Conservation (phyloP, 129 eudicot genomes). For the Saussurea involucrata region DNA sequence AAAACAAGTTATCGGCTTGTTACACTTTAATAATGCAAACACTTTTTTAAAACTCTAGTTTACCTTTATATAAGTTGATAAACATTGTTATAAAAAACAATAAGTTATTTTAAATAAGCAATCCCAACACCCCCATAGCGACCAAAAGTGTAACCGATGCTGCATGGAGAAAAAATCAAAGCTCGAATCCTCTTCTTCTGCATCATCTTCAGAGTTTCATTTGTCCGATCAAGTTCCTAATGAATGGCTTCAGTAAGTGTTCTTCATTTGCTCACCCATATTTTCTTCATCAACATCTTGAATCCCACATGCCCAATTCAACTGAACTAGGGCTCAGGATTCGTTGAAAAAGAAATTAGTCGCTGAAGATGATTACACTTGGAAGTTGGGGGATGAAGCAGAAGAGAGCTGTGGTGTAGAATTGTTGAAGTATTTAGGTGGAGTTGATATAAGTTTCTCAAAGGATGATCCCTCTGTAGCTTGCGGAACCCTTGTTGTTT, state of each 20-base stretch:
- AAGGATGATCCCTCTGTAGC: constrained; percentile 68
- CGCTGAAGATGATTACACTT: constrained; percentile 56
- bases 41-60: too few relatives aligned
- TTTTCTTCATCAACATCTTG: not conserved
- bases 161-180: constrained; percentile 19
- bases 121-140: too few relatives aligned
- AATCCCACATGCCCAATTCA: constrained; percentile 6
- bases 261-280: not conserved
- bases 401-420: constrained; percentile 27
- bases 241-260: constrained; percentile 26
- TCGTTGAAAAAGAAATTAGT: constrained; percentile 50
- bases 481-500: constrained; percentile 77
- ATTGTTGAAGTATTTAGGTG: constrained; percentile 71
- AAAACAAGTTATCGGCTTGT: too few relatives aligned
- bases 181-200: not conserved
- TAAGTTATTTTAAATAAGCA: too few relatives aligned
- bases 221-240: constrained; percentile 1
- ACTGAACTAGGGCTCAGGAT: constrained; percentile 60
- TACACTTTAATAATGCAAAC: too few relatives aligned
- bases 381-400: constrained; percentile 48
- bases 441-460: constrained; percentile 86
- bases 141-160: not conserved
- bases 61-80: too few relatives aligned
- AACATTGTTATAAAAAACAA: too few relatives aligned
- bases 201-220: constrained; percentile 14